Conservation (phyloP, 225 moss, liverwort and hornwort genomes). For the Pseudoscleropodium purum region DNA sequence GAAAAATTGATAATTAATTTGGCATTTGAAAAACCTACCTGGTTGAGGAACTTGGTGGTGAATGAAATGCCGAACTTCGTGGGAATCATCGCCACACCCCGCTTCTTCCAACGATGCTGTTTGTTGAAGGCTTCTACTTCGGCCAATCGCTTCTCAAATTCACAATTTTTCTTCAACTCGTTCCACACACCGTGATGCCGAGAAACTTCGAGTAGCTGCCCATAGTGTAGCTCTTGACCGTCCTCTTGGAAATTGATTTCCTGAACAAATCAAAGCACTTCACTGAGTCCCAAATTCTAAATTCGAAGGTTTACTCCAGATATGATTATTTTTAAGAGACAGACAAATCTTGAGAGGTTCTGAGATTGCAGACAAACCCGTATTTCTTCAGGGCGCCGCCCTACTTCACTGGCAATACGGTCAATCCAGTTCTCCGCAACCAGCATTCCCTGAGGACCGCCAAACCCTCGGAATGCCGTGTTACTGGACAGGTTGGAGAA, state of each 20-base stretch:
- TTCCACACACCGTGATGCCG: slow-evolving; percentile 57
- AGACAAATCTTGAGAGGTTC: background rate
- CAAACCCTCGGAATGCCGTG: slow-evolving; percentile 95
- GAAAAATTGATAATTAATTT: background rate
- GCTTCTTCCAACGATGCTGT: slow-evolving; percentile 89
- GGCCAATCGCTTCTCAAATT: slow-evolving; percentile 50
- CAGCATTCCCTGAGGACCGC: slow-evolving; percentile 95
- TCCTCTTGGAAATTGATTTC: slow-evolving; percentile 86
- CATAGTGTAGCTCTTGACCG: slow-evolving; percentile 71
- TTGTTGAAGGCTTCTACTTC: slow-evolving; percentile 70
- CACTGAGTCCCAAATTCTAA: background rate
- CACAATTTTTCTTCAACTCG: slow-evolving; percentile 66
- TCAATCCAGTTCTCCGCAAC: slow-evolving; percentile 94
- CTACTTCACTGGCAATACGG: slow-evolving; percentile 55
- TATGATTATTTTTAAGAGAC: background rate
- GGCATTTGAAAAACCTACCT: slow-evolving; percentile 24
- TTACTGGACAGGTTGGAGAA: slow-evolving; percentile 73
- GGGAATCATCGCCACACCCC: slow-evolving; percentile 86
- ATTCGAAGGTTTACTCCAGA: background rate
- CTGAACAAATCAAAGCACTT: slow-evolving; percentile 19
- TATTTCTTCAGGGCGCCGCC: slow-evolving; percentile 71
- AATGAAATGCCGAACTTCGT: slow-evolving; percentile 98
- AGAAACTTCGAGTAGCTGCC: slow-evolving; percentile 60
- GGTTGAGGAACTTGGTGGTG: slow-evolving; percentile 91
- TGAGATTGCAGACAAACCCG: slow-evolving; percentile 28